phyloP scores from a whole-genome alignment of 2,329 filamentous ascomycete genomes.

The Alternaria rosae region DNA sequence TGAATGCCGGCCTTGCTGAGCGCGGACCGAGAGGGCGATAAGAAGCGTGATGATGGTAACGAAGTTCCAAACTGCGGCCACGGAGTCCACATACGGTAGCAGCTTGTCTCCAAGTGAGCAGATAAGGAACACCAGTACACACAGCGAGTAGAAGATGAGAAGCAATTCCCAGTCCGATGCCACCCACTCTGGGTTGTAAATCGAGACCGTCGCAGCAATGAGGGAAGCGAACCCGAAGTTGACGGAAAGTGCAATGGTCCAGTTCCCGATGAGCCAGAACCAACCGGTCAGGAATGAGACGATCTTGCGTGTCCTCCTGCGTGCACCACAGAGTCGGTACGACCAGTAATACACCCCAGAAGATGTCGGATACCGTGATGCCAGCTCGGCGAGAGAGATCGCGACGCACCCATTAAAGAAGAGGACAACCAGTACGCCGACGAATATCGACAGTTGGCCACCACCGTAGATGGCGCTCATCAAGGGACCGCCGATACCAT shows the following conservation, averaged over 20 bases:
- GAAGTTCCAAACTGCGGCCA: slow-evolving; percentile 16
- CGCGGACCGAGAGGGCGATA: not conserved
- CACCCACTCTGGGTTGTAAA: not conserved
- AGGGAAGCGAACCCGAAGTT: slow-evolving; percentile 11
- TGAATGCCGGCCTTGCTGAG: not conserved
- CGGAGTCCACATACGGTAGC: slow-evolving; percentile 66
- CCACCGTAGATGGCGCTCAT: not conserved
- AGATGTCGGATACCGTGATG: slow-evolving; percentile 16
- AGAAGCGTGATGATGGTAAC: slow-evolving; percentile 15
- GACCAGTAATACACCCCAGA: slow-evolving; percentile 20
- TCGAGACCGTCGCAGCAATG: not conserved
- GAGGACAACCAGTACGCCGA: not conserved
- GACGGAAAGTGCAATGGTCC: slow-evolving; percentile 17
- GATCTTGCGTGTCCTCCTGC: slow-evolving; percentile 4
- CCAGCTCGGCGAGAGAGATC: slow-evolving; percentile 13
- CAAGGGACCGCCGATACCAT: not conserved
- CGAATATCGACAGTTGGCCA: not conserved
- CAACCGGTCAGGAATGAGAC: slow-evolving; percentile 14
- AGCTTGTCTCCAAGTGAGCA: slow-evolving; percentile 72
- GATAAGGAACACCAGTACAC: not conserved
- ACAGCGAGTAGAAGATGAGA: not conserved
- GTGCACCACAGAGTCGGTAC: slow-evolving; percentile 8
- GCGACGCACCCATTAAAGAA: slow-evolving; percentile 8
- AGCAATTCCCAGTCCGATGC: not conserved
- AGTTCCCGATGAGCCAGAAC: slow-evolving; percentile 20